Conservation (phyloP, 306 rosid genomes). For the Lupinus albus region DNA sequence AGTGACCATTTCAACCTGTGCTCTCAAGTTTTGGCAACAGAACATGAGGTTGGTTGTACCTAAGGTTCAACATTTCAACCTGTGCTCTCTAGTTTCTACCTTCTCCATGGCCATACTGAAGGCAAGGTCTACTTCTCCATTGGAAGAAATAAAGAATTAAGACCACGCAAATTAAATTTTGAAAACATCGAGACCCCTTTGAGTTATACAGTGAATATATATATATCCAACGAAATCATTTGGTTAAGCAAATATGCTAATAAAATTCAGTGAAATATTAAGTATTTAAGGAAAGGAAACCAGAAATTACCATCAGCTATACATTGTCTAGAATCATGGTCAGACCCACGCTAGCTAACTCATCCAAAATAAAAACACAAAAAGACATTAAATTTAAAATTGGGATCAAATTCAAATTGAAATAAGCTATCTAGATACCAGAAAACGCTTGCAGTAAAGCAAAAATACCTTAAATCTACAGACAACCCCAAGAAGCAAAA, state of each 20-base stretch:
- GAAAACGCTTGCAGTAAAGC: constrained; percentile 16
- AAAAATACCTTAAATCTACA: constrained; percentile 38
- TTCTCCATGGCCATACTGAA: constrained; percentile 4
- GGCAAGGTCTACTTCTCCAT: not conserved
- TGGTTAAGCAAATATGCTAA: not conserved
- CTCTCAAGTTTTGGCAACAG: not conserved
- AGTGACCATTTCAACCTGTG: not conserved
- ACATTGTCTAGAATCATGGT: not conserved
- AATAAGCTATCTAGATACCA: not conserved
- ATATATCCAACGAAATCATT: not conserved
- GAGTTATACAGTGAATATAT: constrained; percentile 1
- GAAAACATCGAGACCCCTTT: not conserved
- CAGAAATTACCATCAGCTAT: too few species aligned
- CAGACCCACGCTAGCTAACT: not conserved
- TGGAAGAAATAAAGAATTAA: constrained; percentile 9
- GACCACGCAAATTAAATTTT: not conserved
- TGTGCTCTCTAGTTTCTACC: not conserved
- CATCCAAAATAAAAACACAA: not conserved
- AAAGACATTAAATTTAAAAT: too few species aligned
- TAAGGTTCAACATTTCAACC: too few species aligned
- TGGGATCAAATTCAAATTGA: constrained; percentile 30
- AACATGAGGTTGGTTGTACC: too few species aligned
- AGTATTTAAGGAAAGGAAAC: not conserved
- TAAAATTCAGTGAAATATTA: not conserved
- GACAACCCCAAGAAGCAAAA: not conserved